Percentiles rank a stretch among this genome's conserved stretches.
These are phyloP conservation scores for Coemansia sp. DNA, from an alignment of 192 early-diverging fungal species.

Conservation along the genomic window DNA sequence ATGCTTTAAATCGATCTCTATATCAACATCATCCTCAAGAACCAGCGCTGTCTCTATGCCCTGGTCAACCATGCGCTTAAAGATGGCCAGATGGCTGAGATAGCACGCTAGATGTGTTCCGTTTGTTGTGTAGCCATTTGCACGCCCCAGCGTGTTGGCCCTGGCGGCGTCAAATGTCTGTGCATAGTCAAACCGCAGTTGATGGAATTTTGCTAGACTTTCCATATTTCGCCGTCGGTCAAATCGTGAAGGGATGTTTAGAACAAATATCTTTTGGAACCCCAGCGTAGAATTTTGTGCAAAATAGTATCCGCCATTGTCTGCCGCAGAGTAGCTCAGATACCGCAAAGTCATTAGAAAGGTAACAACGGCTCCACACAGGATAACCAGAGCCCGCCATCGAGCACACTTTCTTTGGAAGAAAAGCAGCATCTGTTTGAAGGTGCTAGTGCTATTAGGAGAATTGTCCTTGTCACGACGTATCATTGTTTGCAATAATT, in stretches of 20 bases:
- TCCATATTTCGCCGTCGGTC: conserved; percentile 42
- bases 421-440: neutral
- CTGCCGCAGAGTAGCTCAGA: neutral
- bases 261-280: conserved; percentile 46
- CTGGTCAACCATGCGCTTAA: conserved; percentile 20
- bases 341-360: neutral
- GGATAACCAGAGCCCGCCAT: neutral
- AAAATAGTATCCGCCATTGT: conserved; percentile 7
- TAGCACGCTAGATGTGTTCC: conserved; percentile 49
- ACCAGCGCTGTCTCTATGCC: conserved; percentile 34
- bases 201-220: conserved; percentile 26
- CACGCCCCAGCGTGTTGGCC: conserved; percentile 11
- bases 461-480: neutral
- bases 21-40: conserved; percentile 49
- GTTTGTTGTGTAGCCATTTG: conserved; percentile 19
- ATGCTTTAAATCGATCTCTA: conserved; percentile 40
- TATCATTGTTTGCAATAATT: no score
- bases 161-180: conserved; percentile 12
- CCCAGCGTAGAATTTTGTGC: conserved; percentile 32
- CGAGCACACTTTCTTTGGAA: neutral
- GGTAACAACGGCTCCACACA: neutral
- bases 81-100: conserved; percentile 33
- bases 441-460: neutral
- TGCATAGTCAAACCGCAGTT: conserved; percentile 22
- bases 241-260: conserved; percentile 26